Base-by-base conservation (phyloP, 208 protist species). In the Trypanosoma cruzi region DNA sequence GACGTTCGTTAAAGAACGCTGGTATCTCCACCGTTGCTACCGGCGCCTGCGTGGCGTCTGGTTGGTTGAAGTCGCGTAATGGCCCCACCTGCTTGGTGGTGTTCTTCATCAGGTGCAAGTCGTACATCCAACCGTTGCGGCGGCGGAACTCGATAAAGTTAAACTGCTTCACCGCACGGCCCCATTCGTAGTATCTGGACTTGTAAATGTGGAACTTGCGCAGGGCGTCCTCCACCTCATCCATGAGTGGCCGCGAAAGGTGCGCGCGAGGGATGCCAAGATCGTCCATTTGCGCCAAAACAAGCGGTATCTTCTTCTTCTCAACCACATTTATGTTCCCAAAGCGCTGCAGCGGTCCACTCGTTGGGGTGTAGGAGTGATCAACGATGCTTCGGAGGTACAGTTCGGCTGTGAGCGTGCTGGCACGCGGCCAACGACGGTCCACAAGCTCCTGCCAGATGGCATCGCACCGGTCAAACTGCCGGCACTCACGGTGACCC, bases 121-220 rank as follows among this genome's bases (percentile, higher is more conserved):
- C 90, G 66, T 94, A 94, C 80, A 96, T 78, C 88, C 90, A 96
- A n/a, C 90, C 90, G 50, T 94, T 71, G 42, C 88, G 88, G 63
- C 88, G 85, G 46, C 90, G 85, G 76, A 96, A 96, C 73, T 96
- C 86, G 58, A 94, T 92, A 67, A 96, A 96, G 79, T 90, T 84
- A 32, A 96, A 96, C 82, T 94, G 90, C 73, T 96, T 93, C 68
- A 94, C 88, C 31, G 90, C 90, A 14, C 90, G 85, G 2, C 90
- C 90, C 90, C 90, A 96, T 58, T 93, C 88, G 73, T 96, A 96
- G 81, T 90, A 94, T 55, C 88, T 77, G 22, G 78, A 76, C 31
- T 73, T 73, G 63, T 90, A 85, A 42, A 94, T 89, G 58, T 63
- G 73, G 67, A 89, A 96, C 75, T 93, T 92, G 26, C 90, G 87